Base-by-base conservation (phyloP, 2,329 filamentous ascomycete species). In the Niveomyces coronatus region DNA sequence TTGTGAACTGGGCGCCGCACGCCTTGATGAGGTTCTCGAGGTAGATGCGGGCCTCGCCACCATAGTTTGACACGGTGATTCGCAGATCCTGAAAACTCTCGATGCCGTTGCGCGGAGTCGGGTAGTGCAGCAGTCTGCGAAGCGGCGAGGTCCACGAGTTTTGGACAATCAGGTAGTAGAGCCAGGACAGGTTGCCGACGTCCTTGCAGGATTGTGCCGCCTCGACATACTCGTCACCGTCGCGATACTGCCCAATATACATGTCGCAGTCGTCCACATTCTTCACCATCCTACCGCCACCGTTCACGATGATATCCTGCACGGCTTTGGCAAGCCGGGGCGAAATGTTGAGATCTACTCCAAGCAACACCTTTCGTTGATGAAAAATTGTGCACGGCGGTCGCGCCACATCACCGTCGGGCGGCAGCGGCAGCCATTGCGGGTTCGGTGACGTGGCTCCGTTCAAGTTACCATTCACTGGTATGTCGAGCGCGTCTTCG, bases 51-150 rank as follows among this genome's bases (percentile, higher is more conserved):
- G 91, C 86, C 58, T 98, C 91, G 22, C 91, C 91, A 31, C 86
- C 86, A 55, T 98, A 98, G 58, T 96, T 98, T 5, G 91, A 96
- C 5, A 98, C 70, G 41, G 87, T 94, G 51, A 98, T 91, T 36
- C 72, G 76, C 56, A 83, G 68, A 7, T 72, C 67, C 42, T 82
- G 60, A 53, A 98, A 95, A 0, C 85, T 88, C 0, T 81, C 76
- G 24, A 98, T 78, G 1, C 85, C 85, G 8, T 79, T 57, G 32
- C 73, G 75, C 5, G 88, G 84, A 11, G 94, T 55, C 0, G 91
- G 91, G 48, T 98, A 98, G 55, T 98, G 91, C 17, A 98, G 67
- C 20, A 96, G 69, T 35, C 86, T 79, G 30, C 78, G 76, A 42
- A 87, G 67, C 0, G 91, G 89, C 10, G 83, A 88, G 2, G 85